These are phyloP conservation scores for Gymnopilus dilepis DNA, from an alignment of 768 basidiomycete genomes.

Conservation along the genomic window DNA sequence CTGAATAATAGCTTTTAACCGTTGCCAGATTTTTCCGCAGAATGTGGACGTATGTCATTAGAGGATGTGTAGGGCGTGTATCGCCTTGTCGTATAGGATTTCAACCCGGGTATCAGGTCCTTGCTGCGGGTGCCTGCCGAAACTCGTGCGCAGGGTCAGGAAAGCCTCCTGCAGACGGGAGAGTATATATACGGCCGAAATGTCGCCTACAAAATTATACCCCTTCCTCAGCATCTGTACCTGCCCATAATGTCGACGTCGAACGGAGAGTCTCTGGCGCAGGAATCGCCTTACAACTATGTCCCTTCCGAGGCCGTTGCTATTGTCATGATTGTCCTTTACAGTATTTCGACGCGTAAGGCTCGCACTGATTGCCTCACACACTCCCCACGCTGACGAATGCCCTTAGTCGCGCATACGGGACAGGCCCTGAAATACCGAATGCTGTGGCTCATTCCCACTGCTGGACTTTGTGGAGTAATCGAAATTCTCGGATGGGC, in stretches of 20 bases:
- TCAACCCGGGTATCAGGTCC: not conserved
- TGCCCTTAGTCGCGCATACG: slow-evolving; percentile 47
- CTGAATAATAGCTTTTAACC: too few species aligned
- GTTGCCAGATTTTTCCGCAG: too few species aligned
- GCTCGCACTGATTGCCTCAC: not conserved
- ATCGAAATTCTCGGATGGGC: slow-evolving; percentile 62
- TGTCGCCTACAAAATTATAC: not conserved
- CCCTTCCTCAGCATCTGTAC: too few species aligned
- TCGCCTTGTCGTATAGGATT: not conserved
- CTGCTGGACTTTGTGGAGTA: slow-evolving; percentile 50
- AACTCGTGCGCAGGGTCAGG: not conserved
- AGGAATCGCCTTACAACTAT: slow-evolving; percentile 31
- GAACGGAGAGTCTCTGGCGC: not conserved
- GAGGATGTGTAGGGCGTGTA: not conserved
- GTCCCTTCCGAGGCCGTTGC: slow-evolving; percentile 26
- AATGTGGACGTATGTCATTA: not conserved
- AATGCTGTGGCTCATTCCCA: slow-evolving; percentile 59
- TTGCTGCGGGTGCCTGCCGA: not conserved
- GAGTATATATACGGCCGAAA: not conserved
- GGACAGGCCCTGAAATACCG: slow-evolving; percentile 48
- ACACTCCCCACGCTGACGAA: not conserved
- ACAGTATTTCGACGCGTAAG: slow-evolving; percentile 45
- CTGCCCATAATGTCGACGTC: not conserved
- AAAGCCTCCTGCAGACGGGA: not conserved
- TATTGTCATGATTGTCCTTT: slow-evolving; percentile 37